Evolutionary conservation across 2,329 filamentous ascomycete species (phyloP).

Genomic region (Cercospora sesami): DNA sequence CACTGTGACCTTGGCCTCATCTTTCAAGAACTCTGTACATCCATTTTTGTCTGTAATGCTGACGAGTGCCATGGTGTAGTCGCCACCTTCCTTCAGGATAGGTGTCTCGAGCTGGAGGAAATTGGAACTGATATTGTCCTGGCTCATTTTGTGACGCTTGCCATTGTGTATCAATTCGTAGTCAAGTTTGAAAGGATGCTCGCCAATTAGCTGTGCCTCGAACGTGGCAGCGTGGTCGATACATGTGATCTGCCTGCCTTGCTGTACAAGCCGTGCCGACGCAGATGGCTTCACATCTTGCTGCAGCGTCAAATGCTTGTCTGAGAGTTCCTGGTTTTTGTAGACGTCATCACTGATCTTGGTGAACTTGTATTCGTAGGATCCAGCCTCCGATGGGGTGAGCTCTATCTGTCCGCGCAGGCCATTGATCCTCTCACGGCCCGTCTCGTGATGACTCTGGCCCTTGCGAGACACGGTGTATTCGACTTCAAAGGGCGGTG

Average conservation of each 20-base stretch:
- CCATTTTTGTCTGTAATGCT: constrained; percentile 82
- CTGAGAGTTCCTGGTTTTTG: constrained; percentile 60
- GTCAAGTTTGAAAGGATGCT: constrained; percentile 83
- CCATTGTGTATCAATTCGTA: constrained; percentile 92
- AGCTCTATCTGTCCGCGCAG: constrained; percentile 83
- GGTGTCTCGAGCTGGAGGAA: constrained; percentile 73
- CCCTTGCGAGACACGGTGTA: constrained; percentile 70
- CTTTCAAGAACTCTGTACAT: constrained; percentile 82
- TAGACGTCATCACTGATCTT: constrained; percentile 83
- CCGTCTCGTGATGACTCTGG: constrained; percentile 51
- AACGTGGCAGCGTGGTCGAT: constrained; percentile 78
- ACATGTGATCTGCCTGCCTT: constrained; percentile 66
- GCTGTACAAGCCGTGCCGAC: constrained; percentile 67
- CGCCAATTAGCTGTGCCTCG: constrained; percentile 73
- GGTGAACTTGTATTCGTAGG: constrained; percentile 82
- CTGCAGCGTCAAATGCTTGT: constrained; percentile 61
- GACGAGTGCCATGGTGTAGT: constrained; percentile 83
- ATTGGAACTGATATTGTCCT: constrained; percentile 62
- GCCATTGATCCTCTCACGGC: constrained; percentile 62
- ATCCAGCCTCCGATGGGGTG: constrained; percentile 75
- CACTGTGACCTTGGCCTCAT: constrained; percentile 81
- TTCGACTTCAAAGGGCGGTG: constrained; percentile 80
- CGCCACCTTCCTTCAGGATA: constrained; percentile 74
- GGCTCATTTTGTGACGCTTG: constrained; percentile 70
- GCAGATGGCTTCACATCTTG: constrained; percentile 93